Conservation (phyloP, 495 filamentous ascomycete genomes). For the Evansstolkia leycettana region DNA sequence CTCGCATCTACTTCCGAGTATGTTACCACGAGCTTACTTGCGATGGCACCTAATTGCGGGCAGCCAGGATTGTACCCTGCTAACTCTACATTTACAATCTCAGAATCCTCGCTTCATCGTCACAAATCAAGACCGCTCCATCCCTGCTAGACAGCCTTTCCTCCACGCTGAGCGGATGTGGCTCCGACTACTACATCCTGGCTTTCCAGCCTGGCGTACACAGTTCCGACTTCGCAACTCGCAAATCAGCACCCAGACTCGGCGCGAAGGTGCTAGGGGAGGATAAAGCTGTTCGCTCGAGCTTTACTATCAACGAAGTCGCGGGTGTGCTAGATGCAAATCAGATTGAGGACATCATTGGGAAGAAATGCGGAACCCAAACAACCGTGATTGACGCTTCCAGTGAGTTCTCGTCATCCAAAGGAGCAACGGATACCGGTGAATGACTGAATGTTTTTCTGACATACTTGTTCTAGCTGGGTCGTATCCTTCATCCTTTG, state of each 20-base stretch:
- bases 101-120: conserved; percentile 32
- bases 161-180: conserved; percentile 47
- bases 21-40: conserved; percentile 18
- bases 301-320: conserved; percentile 47
- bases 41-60: not conserved
- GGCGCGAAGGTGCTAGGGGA: conserved; percentile 37
- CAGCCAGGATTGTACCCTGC: conserved; percentile 15
- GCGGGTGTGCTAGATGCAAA: conserved; percentile 46
- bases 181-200: conserved; percentile 68
- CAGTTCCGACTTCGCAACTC: conserved; percentile 46
- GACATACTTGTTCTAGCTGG: conserved; percentile 20
- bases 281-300: conserved; percentile 37
- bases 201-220: conserved; percentile 69
- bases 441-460: not conserved
- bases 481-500: conserved; percentile 30
- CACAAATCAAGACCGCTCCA: conserved; percentile 30
- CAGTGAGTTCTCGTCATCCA: conserved; percentile 32
- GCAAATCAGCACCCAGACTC: conserved; percentile 47
- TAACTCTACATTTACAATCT: conserved; percentile 7
- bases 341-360: conserved; percentile 37
- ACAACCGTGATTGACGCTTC: conserved; percentile 46
- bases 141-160: conserved; percentile 20
- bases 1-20: conserved; percentile 72
- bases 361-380: conserved; percentile 39
- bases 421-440: not conserved